phyloP scores from a whole-genome alignment of 352 stramenopile species.

The Phytopythium boreale region DNA sequence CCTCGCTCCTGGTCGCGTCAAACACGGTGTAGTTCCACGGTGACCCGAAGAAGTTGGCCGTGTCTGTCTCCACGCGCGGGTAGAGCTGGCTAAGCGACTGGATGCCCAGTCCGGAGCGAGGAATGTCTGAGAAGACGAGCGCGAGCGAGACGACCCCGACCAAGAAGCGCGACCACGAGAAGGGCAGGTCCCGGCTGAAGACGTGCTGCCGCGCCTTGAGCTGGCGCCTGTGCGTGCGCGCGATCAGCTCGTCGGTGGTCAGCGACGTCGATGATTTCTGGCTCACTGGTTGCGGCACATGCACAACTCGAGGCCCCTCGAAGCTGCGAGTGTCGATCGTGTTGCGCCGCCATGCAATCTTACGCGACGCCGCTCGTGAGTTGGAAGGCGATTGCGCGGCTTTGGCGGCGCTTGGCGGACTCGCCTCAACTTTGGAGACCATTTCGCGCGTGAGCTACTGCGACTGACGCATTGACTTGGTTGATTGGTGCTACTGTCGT shows the following conservation, averaged over 20 bases:
- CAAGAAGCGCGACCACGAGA: slow-evolving; percentile 22
- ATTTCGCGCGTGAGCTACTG: neutral
- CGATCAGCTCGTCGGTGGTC: slow-evolving; percentile 14
- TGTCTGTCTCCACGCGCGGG: slow-evolving; percentile 3
- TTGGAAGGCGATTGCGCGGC: neutral
- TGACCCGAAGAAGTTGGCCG: slow-evolving; percentile 16
- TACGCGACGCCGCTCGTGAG: neutral
- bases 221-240: slow-evolving; percentile 14
- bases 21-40: slow-evolving; percentile 34
- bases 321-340: neutral
- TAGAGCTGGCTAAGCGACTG: neutral
- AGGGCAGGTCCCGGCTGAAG: slow-evolving; percentile 23
- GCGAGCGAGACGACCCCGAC: slow-evolving; percentile 24
- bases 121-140: slow-evolving; percentile 30
- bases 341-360: neutral
- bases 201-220: slow-evolving; percentile 13
- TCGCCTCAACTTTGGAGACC: neutral
- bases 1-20: slow-evolving; percentile 15
- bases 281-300: neutral
- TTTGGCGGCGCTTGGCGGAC: neutral
- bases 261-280: neutral
- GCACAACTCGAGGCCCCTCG: neutral
- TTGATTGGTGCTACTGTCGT: neutral
- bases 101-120: slow-evolving; percentile 24
- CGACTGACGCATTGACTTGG: neutral